Base-by-base conservation (phyloP, 176 grass and related monocot genomes). In the Ampelocalamus luodianensis region DNA sequence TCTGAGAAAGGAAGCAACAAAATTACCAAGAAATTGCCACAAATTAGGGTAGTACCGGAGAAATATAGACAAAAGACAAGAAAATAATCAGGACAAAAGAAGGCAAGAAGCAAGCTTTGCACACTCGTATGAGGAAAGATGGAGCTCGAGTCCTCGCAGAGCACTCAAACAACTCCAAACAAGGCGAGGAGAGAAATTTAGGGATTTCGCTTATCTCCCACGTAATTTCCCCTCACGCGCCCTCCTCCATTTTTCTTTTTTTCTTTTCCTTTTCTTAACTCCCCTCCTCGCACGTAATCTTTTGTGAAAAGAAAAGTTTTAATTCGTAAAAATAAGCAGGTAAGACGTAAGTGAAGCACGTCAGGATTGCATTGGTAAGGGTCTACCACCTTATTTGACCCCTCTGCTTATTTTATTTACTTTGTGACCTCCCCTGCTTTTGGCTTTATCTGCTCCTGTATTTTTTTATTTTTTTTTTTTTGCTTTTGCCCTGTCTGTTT, bases 301-400 rank as follows among this genome's bases (percentile, higher is more conserved):
- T 82, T 87, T 89, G 82, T 22, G 10, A 58, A 85, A 79, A 71
- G 68, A 37, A 78, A 80, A 84, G 74, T 50, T 82, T 92, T 83
- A 87, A 69, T 68, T 67, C 14, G 67, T 29, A 79, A 79, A 84
- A 65, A 87, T 54, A 83, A 82, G 88, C 85, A 81, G 85, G 72
- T 82, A 81, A 89, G 68, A 81, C 81, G 72, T 82, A 81, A 89
- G 68, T 89, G 81, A 85, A 76, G 91, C 90, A 83, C 85, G 91
- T 82, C 88, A 89, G 90, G 87, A 85, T 84, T 85, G 88, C 88
- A 90, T 91, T 89, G 72, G 83, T 69, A 83, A 83, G 79, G 69
- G 76, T 91, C 68, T 84, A 80, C 75, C 55, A 80, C 75, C 55
- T 70, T 79, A 91, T 87, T 91, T 87, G 85, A 87, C 76, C 81